Percentiles rank a stretch among this genome's conserved stretches.
phyloP scores from a whole-genome alignment of 2,329 filamentous ascomycete species.

The Pseudopyrenochaeta lycopersici region DNA sequence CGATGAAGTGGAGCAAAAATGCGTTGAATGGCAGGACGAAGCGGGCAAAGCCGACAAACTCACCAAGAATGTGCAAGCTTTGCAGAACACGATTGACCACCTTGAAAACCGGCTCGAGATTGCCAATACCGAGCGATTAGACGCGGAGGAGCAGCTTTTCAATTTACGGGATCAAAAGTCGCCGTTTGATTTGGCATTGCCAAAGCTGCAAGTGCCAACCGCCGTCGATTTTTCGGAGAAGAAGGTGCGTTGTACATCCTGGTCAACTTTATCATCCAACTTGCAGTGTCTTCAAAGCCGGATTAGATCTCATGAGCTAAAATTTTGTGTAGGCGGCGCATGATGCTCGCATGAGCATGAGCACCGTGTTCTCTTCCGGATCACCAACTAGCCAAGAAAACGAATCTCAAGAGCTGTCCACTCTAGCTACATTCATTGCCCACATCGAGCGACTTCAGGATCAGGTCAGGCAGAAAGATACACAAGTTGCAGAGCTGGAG shows the following conservation, averaged over 20 bases:
- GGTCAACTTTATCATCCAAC: too few species aligned
- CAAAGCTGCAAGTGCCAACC: constrained; percentile 12
- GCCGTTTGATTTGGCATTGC: constrained; percentile 32
- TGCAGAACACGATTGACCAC: constrained; percentile 50
- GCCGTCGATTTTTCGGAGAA: not conserved
- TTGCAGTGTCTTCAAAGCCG: too few species aligned
- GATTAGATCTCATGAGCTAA: not conserved
- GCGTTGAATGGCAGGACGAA: constrained; percentile 39
- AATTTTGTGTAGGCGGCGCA: constrained; percentile 2
- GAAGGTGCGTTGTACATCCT: constrained; percentile 4
- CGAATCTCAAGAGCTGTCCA: constrained; percentile 31
- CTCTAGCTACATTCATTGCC: constrained; percentile 32
- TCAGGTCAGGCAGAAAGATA: constrained; percentile 42
- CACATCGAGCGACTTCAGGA: constrained; percentile 45
- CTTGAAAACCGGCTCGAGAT: constrained; percentile 51
- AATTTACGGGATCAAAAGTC: constrained; percentile 38
- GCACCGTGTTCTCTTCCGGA: constrained; percentile 38
- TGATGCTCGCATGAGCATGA: constrained; percentile 35
- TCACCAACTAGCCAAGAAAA: constrained; percentile 22
- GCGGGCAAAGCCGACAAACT: constrained; percentile 35
- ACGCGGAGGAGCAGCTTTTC: constrained; percentile 50
- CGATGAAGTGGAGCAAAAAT: constrained; percentile 43
- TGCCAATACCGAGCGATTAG: constrained; percentile 53
- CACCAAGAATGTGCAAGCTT: constrained; percentile 34
- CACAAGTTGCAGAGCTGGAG: constrained; percentile 32